Conservation (phyloP, 495 filamentous ascomycete species). For the Penicillium cinerascens region DNA sequence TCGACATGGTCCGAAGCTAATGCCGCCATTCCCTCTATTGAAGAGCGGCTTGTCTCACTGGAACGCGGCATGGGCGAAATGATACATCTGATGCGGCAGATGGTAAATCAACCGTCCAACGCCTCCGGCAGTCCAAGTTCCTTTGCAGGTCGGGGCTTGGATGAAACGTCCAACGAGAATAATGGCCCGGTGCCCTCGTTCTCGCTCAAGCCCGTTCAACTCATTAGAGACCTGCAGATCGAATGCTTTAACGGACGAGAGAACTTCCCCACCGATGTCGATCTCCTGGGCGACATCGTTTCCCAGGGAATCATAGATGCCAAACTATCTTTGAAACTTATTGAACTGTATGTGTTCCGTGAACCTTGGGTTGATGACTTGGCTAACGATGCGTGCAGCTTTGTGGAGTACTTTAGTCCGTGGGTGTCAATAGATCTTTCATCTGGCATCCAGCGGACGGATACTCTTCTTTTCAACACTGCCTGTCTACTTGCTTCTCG, state of each 20-base stretch:
- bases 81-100: constrained; percentile 39
- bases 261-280: constrained; percentile 18
- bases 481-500: constrained; percentile 40
- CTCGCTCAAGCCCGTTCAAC: constrained; percentile 32
- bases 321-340: constrained; percentile 34
- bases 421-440: constrained; percentile 36
- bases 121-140: constrained; percentile 15
- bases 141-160: constrained; percentile 21
- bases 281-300: constrained; percentile 28
- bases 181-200: constrained; percentile 21
- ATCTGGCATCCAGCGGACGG: constrained; percentile 25
- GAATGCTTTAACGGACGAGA: constrained; percentile 35
- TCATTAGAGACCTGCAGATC: constrained; percentile 36
- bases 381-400: constrained; percentile 18
- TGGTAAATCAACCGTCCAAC: constrained; percentile 27
- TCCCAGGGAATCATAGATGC: constrained; percentile 35
- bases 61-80: constrained; percentile 40
- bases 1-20: constrained; percentile 36
- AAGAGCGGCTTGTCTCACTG: constrained; percentile 36
- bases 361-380: background rate
- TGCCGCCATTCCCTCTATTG: constrained; percentile 34
- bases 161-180: constrained; percentile 22
- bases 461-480: constrained; percentile 39
- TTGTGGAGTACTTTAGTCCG: constrained; percentile 36
- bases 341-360: constrained; percentile 29